Conservation (phyloP, 2,329 filamentous ascomycete genomes). For the Hypoxylon sp. region DNA sequence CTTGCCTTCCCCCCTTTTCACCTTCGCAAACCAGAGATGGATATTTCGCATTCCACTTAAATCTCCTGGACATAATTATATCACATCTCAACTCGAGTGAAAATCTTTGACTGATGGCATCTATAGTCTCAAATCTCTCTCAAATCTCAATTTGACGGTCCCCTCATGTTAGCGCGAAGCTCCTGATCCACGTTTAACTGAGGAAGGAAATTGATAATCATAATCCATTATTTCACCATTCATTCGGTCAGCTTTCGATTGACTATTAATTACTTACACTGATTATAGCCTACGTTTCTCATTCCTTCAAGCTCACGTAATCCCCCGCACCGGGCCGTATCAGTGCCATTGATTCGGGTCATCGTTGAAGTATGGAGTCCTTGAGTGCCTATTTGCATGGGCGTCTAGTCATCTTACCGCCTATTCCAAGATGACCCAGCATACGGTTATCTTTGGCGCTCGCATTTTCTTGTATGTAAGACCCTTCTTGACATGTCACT, state of each 20-base stretch:
- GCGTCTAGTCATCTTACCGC: constrained; percentile 20
- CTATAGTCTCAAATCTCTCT: constrained; percentile 3
- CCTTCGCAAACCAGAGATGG: constrained; percentile 7
- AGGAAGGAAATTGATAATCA: constrained; percentile 14
- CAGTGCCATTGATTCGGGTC: constrained; percentile 37
- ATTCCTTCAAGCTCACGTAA: constrained; percentile 34
- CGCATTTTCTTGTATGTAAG: constrained; percentile 8
- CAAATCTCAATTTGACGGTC: constrained; percentile 4
- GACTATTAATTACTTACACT: constrained; percentile 15
- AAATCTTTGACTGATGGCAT: not conserved
- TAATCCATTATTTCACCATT: constrained; percentile 3
- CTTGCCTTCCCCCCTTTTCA: constrained; percentile 1
- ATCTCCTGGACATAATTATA: constrained; percentile 4
- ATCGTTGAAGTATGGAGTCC: constrained; percentile 10
- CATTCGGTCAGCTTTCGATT: constrained; percentile 15
- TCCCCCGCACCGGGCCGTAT: constrained; percentile 38
- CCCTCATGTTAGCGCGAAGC: not conserved
- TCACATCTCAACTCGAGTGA: constrained; percentile 4
- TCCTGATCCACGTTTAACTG: constrained; percentile 2
- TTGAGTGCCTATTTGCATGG: constrained; percentile 31
- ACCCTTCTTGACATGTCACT: constrained; percentile 4
- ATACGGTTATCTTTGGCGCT: constrained; percentile 1
- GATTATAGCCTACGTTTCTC: constrained; percentile 19
- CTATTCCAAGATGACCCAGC: constrained; percentile 13
- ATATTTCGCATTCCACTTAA: constrained; percentile 16